A percentile compares a stretch with the other conserved stretches of the same genome.
phyloP scores from a whole-genome alignment of 352 stramenopile genomes.

The Phytophthora megakarya region DNA sequence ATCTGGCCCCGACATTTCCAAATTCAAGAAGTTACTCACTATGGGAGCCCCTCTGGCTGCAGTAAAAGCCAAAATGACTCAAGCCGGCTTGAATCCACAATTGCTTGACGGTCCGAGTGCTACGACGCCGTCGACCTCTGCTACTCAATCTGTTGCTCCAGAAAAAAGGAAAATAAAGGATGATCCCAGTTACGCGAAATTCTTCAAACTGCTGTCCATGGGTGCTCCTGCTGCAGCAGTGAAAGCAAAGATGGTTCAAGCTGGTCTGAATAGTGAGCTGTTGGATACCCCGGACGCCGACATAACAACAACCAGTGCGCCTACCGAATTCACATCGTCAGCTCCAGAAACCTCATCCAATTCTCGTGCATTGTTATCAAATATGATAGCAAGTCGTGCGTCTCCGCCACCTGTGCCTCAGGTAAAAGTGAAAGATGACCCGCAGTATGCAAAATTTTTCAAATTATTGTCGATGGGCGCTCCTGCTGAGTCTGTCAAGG shows the following conservation, averaged over 20 bases:
- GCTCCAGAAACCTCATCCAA: conserved; percentile 16
- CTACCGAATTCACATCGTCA: background rate
- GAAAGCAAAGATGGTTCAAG: conserved; percentile 68
- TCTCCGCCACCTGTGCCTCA: conserved; percentile 4
- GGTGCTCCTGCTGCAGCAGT: conserved; percentile 56
- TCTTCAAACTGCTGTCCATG: conserved; percentile 73
- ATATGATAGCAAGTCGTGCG: conserved; percentile 14
- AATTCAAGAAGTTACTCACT: conserved; percentile 67
- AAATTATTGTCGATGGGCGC: conserved; percentile 71
- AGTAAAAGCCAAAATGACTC: conserved; percentile 72
- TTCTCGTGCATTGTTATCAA: conserved; percentile 13
- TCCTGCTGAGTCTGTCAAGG: conserved; percentile 56
- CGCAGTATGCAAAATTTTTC: conserved; percentile 71
- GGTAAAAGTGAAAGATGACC: conserved; percentile 57
- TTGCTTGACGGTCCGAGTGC: conserved; percentile 43
- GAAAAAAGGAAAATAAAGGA: conserved; percentile 47
- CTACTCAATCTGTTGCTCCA: background rate
- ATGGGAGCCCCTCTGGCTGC: conserved; percentile 65
- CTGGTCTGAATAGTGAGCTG: conserved; percentile 84
- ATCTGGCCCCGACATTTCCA: conserved; percentile 35
- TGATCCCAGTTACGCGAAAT: conserved; percentile 65
- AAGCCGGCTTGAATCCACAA: conserved; percentile 62
- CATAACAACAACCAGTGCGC: conserved; percentile 26
- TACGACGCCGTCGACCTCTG: background rate
- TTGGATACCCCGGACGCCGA: conserved; percentile 66